These are phyloP conservation scores for Solanum etuberosum DNA, from an alignment of 257 asterid genomes.

Conservation along the genomic window DNA sequence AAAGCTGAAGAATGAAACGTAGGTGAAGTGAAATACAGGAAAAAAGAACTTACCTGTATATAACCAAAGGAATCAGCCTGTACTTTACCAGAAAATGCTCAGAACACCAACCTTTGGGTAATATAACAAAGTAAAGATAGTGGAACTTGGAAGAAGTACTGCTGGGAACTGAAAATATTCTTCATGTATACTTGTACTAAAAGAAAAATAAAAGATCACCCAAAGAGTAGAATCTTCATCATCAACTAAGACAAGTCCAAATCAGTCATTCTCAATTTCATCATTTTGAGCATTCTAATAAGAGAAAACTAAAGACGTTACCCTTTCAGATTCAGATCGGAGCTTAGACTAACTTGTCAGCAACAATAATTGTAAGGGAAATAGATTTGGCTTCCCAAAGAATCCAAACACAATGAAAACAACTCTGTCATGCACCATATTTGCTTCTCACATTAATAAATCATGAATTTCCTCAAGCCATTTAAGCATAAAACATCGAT, in stretches of 20 bases:
- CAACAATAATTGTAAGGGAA: background rate
- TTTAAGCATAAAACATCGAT: background rate
- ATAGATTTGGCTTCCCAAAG: background rate
- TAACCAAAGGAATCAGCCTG: background rate
- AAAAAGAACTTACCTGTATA: background rate
- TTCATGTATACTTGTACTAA: background rate
- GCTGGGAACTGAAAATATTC: background rate
- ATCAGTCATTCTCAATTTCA: background rate
- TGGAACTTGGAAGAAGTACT: background rate
- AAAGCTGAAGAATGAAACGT: background rate
- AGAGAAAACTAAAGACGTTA: background rate
- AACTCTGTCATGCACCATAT: background rate
- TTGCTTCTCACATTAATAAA: background rate
- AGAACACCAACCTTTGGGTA: background rate
- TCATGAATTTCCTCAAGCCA: background rate
- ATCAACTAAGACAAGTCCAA: background rate
- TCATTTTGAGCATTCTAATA: background rate
- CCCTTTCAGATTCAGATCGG: background rate
- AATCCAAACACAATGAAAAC: background rate
- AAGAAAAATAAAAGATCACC: background rate
- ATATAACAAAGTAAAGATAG: background rate
- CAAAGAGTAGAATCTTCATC: background rate
- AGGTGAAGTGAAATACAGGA: background rate
- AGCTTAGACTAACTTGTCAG: background rate
- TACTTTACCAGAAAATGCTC: background rate